phyloP scores from a whole-genome alignment of 257 asterid genomes.

The Petrea volubilis region DNA sequence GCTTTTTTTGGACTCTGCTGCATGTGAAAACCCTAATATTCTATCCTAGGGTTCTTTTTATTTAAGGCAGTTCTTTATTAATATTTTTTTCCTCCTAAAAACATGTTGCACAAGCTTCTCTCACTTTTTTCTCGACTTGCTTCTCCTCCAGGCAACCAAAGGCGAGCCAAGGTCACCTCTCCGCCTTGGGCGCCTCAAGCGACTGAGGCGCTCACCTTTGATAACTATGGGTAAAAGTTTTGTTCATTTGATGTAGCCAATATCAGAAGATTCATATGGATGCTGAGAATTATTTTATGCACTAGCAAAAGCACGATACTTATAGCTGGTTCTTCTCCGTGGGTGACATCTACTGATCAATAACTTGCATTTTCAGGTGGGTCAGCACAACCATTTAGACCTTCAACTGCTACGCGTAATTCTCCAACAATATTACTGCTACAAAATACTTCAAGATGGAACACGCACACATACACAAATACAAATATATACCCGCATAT shows the following conservation, averaged over 20 bases:
- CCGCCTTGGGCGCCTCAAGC: too few relatives aligned
- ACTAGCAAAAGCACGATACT: background rate
- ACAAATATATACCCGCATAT: background rate
- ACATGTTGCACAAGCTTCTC: too few relatives aligned
- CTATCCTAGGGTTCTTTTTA: too few relatives aligned
- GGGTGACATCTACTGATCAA: background rate
- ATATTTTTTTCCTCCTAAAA: too few relatives aligned
- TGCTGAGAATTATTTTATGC: background rate
- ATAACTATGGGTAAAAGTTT: too few relatives aligned
- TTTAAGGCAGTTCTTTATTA: too few relatives aligned
- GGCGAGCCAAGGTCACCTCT: too few relatives aligned
- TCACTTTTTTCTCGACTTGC: too few relatives aligned
- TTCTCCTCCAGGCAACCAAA: too few relatives aligned
- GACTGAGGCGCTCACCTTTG: too few relatives aligned
- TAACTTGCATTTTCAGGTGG: background rate
- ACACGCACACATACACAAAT: background rate
- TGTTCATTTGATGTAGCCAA: background rate
- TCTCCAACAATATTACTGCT: background rate
- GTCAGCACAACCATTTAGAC: background rate
- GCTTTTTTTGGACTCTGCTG: too few relatives aligned
- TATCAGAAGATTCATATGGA: background rate
- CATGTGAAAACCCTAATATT: too few relatives aligned
- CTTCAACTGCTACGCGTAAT: background rate
- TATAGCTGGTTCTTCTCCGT: background rate
- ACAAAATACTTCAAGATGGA: background rate